Percentiles rank a stretch among this genome's conserved stretches.
phyloP scores from a whole-genome alignment of 345 rosid genomes.

The Hibiscus mutabilis region DNA sequence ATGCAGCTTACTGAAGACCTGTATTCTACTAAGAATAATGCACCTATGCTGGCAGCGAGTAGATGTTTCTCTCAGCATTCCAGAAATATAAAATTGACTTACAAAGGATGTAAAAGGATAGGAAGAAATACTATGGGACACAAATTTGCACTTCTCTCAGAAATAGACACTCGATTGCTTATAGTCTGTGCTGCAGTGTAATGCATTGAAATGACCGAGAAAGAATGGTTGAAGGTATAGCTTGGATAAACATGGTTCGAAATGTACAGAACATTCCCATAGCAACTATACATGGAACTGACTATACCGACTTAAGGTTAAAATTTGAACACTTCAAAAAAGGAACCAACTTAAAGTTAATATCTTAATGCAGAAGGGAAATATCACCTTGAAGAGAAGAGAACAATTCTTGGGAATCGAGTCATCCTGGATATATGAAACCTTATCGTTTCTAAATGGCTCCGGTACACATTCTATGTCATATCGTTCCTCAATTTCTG shows the following conservation, averaged over 20 bases:
- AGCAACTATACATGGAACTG: background rate
- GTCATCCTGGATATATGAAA: constrained; percentile 48
- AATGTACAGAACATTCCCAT: background rate
- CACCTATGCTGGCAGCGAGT: background rate
- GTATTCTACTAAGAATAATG: constrained; percentile 1
- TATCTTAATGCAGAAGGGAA: constrained; percentile 3
- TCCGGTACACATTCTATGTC: constrained; percentile 68
- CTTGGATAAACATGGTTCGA: background rate
- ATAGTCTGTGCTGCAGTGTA: background rate
- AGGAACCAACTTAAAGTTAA: too few relatives aligned
- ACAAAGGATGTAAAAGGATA: background rate
- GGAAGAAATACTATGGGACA: background rate
- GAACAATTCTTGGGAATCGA: constrained; percentile 65
- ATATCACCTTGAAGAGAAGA: constrained; percentile 46
- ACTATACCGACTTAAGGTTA: background rate
- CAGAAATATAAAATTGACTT: background rate
- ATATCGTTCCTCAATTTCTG: constrained; percentile 62
- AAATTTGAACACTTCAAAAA: background rate
- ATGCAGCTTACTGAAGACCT: constrained; percentile 1
- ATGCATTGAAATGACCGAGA: background rate
- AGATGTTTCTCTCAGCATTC: background rate
- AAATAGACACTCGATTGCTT: background rate
- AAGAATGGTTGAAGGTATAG: constrained; percentile 1
- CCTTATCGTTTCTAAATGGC: constrained; percentile 40
- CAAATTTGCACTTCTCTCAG: background rate